These are phyloP conservation scores for Oxyria digyna DNA, from an alignment of 148 eudicot genomes.

Conservation along the genomic window DNA sequence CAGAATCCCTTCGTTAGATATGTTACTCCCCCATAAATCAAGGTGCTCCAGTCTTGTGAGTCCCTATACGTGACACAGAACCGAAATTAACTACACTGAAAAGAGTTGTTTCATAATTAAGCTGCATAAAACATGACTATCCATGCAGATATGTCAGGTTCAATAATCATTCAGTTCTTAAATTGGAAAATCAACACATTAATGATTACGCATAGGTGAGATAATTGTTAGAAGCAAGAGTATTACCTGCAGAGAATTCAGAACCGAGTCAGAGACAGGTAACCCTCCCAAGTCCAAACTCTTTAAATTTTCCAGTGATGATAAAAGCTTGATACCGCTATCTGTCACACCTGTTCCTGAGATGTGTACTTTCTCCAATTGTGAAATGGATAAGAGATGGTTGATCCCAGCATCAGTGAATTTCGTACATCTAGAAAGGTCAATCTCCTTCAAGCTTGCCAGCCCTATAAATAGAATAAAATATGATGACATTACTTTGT, in stretches of 20 bases:
- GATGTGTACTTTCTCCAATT: slow-evolving; percentile 50
- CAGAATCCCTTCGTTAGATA: slow-evolving; percentile 48
- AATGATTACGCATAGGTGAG: not conserved
- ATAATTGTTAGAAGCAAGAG: not conserved
- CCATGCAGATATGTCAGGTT: not conserved
- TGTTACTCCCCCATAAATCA: slow-evolving; percentile 76
- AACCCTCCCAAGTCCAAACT: slow-evolving; percentile 76
- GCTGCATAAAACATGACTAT: not conserved
- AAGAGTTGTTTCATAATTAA: not conserved
- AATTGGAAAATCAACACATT: not conserved
- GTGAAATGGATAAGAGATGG: slow-evolving; percentile 54
- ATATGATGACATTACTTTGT: not conserved
- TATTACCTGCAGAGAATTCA: slow-evolving; percentile 58
- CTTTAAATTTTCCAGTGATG: slow-evolving; percentile 43
- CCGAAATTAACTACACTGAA: not conserved
- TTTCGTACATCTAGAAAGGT: slow-evolving; percentile 75
- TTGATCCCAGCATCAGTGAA: slow-evolving; percentile 62
- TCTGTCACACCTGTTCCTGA: slow-evolving; percentile 74
- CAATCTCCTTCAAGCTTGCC: slow-evolving; percentile 56
- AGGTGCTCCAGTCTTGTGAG: slow-evolving; percentile 55
- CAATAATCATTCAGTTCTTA: not conserved
- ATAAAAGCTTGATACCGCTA: slow-evolving; percentile 42
- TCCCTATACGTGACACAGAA: slow-evolving; percentile 21
- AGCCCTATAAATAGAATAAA: slow-evolving; percentile 33
- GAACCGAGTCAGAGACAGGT: slow-evolving; percentile 53